A percentile compares a stretch with the other conserved stretches of the same genome.
These are phyloP conservation scores for Tetrapyrgos nigripes DNA, from an alignment of 1,284 basidiomycete genomes.

Conservation along the genomic window DNA sequence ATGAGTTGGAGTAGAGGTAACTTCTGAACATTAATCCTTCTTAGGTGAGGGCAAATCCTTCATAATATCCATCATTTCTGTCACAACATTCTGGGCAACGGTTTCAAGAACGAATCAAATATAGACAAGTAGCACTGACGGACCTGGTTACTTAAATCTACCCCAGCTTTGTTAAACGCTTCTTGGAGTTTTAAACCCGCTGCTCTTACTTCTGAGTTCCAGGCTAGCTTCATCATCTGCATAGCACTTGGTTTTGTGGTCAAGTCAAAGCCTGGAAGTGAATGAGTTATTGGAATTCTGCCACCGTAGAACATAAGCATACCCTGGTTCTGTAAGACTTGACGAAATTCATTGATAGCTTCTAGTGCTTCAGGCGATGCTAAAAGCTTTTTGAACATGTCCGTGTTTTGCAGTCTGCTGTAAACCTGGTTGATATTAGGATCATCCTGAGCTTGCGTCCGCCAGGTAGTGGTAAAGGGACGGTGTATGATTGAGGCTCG, in stretches of 20 bases:
- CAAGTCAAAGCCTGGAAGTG: constrained; percentile 52
- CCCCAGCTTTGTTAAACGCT: constrained; percentile 64
- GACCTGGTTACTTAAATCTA: constrained; percentile 56
- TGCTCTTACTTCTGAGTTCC: constrained; percentile 57
- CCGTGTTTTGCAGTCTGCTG: constrained; percentile 34
- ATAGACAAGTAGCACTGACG: constrained; percentile 15
- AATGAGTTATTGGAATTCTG: constrained; percentile 1
- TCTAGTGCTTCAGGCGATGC: constrained; percentile 55
- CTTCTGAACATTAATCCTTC: not conserved
- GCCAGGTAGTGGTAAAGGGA: constrained; percentile 43
- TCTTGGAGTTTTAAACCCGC: constrained; percentile 52
- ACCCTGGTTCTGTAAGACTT: constrained; percentile 61
- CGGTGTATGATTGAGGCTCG: constrained; percentile 27
- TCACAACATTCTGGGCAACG: constrained; percentile 38
- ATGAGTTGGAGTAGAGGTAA: not conserved
- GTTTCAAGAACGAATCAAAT: not conserved
- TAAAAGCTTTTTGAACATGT: constrained; percentile 54
- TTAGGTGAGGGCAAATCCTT: constrained; percentile 16
- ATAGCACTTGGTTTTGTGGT: constrained; percentile 53
- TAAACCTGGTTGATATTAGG: constrained; percentile 28
- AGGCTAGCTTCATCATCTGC: constrained; percentile 57
- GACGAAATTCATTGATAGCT: constrained; percentile 51
- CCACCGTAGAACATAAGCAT: constrained; percentile 4
- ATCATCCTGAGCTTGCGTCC: constrained; percentile 43
- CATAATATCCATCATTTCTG: constrained; percentile 39